Conservation (phyloP, 805 yeast genomes). For the Saturnispora mendoncae region DNA sequence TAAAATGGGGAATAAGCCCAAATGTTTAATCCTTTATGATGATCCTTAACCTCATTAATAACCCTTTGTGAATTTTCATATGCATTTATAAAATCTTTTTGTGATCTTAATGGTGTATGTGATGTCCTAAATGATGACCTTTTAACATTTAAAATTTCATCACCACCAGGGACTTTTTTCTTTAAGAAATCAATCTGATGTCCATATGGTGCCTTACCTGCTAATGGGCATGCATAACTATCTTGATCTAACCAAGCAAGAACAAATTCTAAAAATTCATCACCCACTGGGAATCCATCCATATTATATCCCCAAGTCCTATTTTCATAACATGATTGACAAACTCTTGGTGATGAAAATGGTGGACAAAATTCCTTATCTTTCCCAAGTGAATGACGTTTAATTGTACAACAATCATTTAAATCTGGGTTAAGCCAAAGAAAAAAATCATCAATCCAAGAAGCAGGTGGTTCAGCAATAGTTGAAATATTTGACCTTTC, state of each 20-base stretch:
- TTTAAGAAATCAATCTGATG: slow-evolving; percentile 39
- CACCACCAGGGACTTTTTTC: slow-evolving; percentile 14
- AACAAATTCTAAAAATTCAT: slow-evolving; percentile 59
- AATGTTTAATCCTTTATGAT: slow-evolving; percentile 36
- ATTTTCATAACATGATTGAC: slow-evolving; percentile 62
- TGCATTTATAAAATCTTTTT: slow-evolving; percentile 74
- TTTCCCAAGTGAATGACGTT: slow-evolving; percentile 33
- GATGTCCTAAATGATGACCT: slow-evolving; percentile 72
- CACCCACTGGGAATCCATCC: slow-evolving; percentile 76
- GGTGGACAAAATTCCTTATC: slow-evolving; percentile 55
- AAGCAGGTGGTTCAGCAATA: slow-evolving; percentile 73
- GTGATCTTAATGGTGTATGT: slow-evolving; percentile 74
- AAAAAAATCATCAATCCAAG: slow-evolving; percentile 89
- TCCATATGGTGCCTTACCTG: slow-evolving; percentile 90
- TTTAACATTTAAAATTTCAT: slow-evolving; percentile 24
- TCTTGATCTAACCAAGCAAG: slow-evolving; percentile 72
- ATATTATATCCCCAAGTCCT: slow-evolving; percentile 61
- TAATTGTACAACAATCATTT: slow-evolving; percentile 76
- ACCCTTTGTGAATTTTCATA: slow-evolving; percentile 65
- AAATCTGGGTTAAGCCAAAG: slow-evolving; percentile 80
- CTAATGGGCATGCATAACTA: slow-evolving; percentile 88
- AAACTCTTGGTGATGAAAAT: slow-evolving; percentile 55
- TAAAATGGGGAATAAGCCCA: slow-evolving; percentile 93
- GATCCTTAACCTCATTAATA: slow-evolving; percentile 42
- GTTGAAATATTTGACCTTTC: slow-evolving; percentile 56